A percentile compares a stretch with the other conserved stretches of the same genome.
Conservation (phyloP, 352 stramenopile genomes). For the Globisporangium polare region DNA sequence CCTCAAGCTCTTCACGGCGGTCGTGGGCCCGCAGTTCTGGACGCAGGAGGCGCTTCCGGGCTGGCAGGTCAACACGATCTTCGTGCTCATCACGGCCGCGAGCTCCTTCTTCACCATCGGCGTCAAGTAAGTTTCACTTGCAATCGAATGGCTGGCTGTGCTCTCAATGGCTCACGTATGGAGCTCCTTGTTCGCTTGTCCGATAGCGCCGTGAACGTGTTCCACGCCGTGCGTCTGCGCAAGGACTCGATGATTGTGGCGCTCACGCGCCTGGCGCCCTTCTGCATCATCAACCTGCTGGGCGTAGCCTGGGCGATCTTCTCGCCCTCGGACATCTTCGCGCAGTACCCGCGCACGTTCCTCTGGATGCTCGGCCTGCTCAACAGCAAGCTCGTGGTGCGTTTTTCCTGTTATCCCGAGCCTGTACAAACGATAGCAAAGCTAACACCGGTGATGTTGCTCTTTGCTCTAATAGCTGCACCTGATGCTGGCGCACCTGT, state of each 20-base stretch:
- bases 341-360: slow-evolving; percentile 72
- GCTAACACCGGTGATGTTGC: too few relatives aligned
- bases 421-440: too few relatives aligned
- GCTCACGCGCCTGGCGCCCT: slow-evolving; percentile 73
- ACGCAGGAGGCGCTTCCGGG: slow-evolving; percentile 50
- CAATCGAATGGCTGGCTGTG: not conserved
- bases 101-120: slow-evolving; percentile 58
- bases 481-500: slow-evolving; percentile 85
- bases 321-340: slow-evolving; percentile 74
- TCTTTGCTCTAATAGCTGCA: too few relatives aligned
- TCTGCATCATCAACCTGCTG: slow-evolving; percentile 70
- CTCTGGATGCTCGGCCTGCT: slow-evolving; percentile 85
- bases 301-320: slow-evolving; percentile 63
- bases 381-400: slow-evolving; percentile 86
- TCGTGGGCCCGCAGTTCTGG: slow-evolving; percentile 67
- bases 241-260: slow-evolving; percentile 75
- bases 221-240: slow-evolving; percentile 62
- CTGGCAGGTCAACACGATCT: slow-evolving; percentile 81
- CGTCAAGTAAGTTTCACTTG: slow-evolving; percentile 62
- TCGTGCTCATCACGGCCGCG: slow-evolving; percentile 61
- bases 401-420: slow-evolving; percentile 6
- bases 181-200: not conserved
- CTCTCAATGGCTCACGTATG: not conserved
- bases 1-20: slow-evolving; percentile 72
- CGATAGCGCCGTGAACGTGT: slow-evolving; percentile 60